Base-by-base conservation (phyloP, 257 asterid genomes). In the Solanum rostratum region DNA sequence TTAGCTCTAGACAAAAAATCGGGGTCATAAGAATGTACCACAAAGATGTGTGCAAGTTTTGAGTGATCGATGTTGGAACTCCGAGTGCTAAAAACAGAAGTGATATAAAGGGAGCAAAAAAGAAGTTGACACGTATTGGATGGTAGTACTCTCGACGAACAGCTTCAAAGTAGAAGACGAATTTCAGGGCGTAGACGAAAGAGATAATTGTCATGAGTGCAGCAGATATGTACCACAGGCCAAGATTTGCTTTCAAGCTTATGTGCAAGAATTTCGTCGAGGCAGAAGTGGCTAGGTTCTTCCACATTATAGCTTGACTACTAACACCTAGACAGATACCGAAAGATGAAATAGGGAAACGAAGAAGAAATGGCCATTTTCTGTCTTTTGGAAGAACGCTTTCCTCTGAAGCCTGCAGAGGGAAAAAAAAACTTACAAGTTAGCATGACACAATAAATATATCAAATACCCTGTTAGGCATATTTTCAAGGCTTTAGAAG, bases 301-400 rank as follows among this genome's bases (percentile, higher is more conserved):
- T 96, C 97, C 98, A 96, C 98, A 96, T 88, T 20, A 92, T 93
- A 86, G 99, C 95, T 85, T 96, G 99, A 89, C 99, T 95, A 86
- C 99, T 86, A 24, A 93, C 91, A 2, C 99, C 99, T 1, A 96
- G 94, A 45, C 97, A 92, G 83, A 96, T 90, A 57, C 99, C 98
- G 49, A 93, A 96, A 45, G 97, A 89, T 0, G 95, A 87, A 70
- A 96, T 84, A 1, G 98, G 98, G 46, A 88, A 96, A 0, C 99
- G 94, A 3, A 96, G 94, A 53, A 96, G 97, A 86, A 96, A 96
- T 0, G 99, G 99, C 99, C 99, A 96, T 83, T 85, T 81, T 85
- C 89, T 85, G 86, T 96, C 99, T 62, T 91, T 88, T 1, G 98
- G 99, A 52, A 95, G 95, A 41, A 93, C 60, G 45, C 88, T 88